These are phyloP conservation scores for Globisporangium nodosum DNA, from an alignment of 352 stramenopile genomes.

Conservation along the genomic window DNA sequence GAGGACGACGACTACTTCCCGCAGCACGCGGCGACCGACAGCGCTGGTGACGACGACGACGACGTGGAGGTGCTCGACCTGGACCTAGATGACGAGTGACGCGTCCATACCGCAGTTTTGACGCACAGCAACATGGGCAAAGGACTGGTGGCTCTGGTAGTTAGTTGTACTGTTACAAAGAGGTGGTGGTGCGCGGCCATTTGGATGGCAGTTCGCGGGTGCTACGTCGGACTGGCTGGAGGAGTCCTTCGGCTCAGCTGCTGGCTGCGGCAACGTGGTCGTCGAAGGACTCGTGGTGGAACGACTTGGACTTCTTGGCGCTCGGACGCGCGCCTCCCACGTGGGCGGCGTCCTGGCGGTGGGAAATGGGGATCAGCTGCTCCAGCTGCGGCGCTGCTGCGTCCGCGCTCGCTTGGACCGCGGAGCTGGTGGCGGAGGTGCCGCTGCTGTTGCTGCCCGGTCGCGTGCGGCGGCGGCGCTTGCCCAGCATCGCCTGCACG, in stretches of 20 bases:
- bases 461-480: constrained; percentile 6
- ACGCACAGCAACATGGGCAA: neutral
- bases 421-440: neutral
- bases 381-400: neutral
- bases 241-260: neutral
- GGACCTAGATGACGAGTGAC: constrained; percentile 18
- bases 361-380: neutral
- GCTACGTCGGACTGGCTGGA: too few relatives aligned
- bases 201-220: neutral
- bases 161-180: neutral
- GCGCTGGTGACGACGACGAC: constrained; percentile 11
- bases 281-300: neutral
- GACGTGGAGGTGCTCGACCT: constrained; percentile 42
- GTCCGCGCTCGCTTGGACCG: neutral
- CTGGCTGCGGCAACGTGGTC: neutral
- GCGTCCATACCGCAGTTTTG: neutral
- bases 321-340: constrained; percentile 34
- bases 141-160: neutral
- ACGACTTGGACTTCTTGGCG: constrained; percentile 31
- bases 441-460: neutral
- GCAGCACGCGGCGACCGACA: constrained; percentile 19
- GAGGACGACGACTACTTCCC: constrained; percentile 39
- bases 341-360: constrained; percentile 21
- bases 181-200: too few relatives aligned
- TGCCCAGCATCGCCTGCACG: constrained; percentile 7